A percentile compares a stretch with the other conserved stretches of the same genome.
Evolutionary conservation across 371 early-diverging fungal genomes (phyloP).

Genomic region (Mortierella sp.): DNA sequence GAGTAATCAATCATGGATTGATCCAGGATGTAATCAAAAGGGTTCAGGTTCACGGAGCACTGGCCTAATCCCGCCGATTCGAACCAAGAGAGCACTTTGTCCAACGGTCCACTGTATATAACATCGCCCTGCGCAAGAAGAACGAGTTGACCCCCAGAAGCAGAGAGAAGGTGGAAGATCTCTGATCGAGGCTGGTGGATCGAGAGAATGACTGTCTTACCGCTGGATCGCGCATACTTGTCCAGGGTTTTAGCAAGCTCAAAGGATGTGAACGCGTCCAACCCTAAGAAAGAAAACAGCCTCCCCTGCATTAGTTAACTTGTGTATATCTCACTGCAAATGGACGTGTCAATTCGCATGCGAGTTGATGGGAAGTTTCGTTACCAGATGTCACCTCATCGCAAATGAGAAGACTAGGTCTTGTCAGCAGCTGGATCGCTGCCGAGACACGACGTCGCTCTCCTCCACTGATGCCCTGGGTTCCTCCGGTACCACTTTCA

Average conservation of each 20-base stretch:
- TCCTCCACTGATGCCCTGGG: constrained; percentile 51
- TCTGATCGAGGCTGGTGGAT: constrained; percentile 42
- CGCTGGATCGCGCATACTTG: constrained; percentile 6
- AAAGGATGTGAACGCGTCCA: constrained; percentile 28
- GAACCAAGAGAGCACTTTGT: constrained; percentile 12
- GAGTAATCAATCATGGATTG: neutral
- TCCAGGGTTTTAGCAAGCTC: constrained; percentile 23
- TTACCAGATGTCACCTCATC: constrained; percentile 61
- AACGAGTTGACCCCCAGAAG: constrained; percentile 5
- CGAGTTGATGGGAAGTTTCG: too few species aligned
- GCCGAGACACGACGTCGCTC: constrained; percentile 75
- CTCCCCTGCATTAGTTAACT: neutral
- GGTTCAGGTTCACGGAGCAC: constrained; percentile 22
- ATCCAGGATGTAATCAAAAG: constrained; percentile 27
- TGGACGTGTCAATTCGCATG: too few species aligned
- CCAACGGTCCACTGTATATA: constrained; percentile 19
- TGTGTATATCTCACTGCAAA: neutral
- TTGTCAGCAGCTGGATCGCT: constrained; percentile 70
- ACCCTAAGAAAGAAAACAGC: neutral
- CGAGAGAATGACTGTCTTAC: constrained; percentile 21
- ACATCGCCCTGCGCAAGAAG: constrained; percentile 13
- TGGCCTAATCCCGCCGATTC: constrained; percentile 6
- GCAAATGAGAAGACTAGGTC: constrained; percentile 59
- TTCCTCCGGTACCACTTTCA: neutral
- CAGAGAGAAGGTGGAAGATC: constrained; percentile 21